Conservation (phyloP, 1,139 yeast species). For the Lodderomyces parapsilosis region DNA sequence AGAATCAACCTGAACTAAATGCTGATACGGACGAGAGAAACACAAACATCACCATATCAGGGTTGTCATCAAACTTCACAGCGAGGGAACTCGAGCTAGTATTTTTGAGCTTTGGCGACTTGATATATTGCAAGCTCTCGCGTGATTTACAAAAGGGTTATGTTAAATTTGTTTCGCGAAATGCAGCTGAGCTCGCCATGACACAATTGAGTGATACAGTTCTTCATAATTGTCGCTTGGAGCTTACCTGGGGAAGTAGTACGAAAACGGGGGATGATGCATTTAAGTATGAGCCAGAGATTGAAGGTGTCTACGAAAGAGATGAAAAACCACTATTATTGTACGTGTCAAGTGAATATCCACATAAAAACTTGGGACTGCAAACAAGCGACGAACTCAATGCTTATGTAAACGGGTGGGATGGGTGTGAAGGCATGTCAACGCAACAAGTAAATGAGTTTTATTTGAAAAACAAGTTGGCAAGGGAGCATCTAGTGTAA, state of each 20-base stretch:
- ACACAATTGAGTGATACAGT: constrained; percentile 30
- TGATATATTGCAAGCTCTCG: constrained; percentile 24
- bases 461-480: constrained; percentile 17
- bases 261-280: constrained; percentile 6
- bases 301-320: constrained; percentile 14
- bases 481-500: neutral
- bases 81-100: constrained; percentile 28
- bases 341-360: constrained; percentile 18
- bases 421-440: constrained; percentile 21
- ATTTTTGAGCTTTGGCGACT: constrained; percentile 38
- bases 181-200: constrained; percentile 39
- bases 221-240: constrained; percentile 30
- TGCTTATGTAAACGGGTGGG: constrained; percentile 12
- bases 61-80: constrained; percentile 29
- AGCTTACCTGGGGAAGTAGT: constrained; percentile 35
- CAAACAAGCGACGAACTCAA: constrained; percentile 15
- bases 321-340: constrained; percentile 19
- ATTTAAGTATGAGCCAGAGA: constrained; percentile 12
- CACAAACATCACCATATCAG: constrained; percentile 30
- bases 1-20: constrained; percentile 34
- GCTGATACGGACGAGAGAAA: constrained; percentile 38
- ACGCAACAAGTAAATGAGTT: constrained; percentile 17
- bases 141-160: constrained; percentile 22
- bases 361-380: constrained; percentile 19
- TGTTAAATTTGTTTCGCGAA: constrained; percentile 29